Conservation (phyloP, 2,329 filamentous ascomycete species). For the Botrytis fragariae region DNA sequence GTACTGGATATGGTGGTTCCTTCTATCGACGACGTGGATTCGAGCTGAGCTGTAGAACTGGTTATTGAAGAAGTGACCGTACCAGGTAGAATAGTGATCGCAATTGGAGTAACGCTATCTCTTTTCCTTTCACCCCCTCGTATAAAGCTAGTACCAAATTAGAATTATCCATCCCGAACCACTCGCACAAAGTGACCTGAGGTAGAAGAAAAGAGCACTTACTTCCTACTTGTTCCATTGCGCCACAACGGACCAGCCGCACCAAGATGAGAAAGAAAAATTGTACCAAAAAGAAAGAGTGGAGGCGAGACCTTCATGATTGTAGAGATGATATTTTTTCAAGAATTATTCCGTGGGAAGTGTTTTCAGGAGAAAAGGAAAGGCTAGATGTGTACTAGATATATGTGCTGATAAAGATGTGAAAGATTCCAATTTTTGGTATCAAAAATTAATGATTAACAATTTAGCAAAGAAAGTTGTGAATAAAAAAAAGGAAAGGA, state of each 20-base stretch:
- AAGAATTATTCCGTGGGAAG: neutral
- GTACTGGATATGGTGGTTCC: neutral
- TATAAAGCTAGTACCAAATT: neutral
- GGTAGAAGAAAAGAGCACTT: neutral
- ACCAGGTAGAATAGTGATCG: conserved; percentile 7
- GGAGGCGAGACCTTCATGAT: neutral
- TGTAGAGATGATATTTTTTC: neutral
- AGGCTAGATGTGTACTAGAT: neutral
- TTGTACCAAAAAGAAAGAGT: neutral
- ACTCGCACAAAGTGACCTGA: neutral
- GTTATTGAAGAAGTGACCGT: neutral
- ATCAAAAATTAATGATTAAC: neutral
- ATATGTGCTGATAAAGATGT: neutral
- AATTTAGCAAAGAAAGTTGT: neutral
- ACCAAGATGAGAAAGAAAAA: conserved; percentile 2
- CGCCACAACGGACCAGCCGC: conserved; percentile 14
- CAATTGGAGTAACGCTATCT: neutral
- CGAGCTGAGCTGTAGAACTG: neutral
- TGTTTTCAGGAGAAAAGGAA: neutral
- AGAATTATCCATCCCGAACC: neutral
- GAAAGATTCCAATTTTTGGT: neutral
- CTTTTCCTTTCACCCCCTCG: neutral
- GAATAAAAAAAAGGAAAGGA: neutral
- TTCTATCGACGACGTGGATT: neutral
- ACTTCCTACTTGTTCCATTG: conserved; percentile 14